Base-by-base conservation (phyloP, 2,329 filamentous ascomycete species). In the Xylariomycetidae sp. region DNA sequence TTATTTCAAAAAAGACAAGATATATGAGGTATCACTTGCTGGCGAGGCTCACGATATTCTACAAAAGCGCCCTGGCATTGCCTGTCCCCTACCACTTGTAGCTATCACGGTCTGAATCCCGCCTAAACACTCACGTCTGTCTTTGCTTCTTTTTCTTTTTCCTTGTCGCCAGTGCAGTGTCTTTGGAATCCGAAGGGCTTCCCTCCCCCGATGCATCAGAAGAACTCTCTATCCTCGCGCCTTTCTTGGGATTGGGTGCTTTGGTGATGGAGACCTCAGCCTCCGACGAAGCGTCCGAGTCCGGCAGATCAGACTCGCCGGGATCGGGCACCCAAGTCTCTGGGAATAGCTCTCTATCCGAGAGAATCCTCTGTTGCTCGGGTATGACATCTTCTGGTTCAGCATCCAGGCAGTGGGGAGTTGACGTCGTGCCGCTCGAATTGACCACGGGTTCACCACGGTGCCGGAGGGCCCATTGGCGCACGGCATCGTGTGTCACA, bases 401-500 rank as follows among this genome's bases (percentile, higher is more conserved):
- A 15, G 16, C 27, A 13, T 30, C 27, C 7, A 35, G 12, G 13
- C 27, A 30, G 18, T 11, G 10, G 25, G 27, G 6, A 12, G 11
- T 14, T 16, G 6, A n/a, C 12, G 20, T 6, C 5, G 22, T 10
- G 5, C 14, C 27, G n/a, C n/a, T n/a, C n/a, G n/a, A n/a, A 12
- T n/a, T 5, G 15, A 17, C 7, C 6, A 30, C 27, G 3, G 3
- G 13, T 11, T 17, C 17, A 10, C 27, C 31, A 9, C 9, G n/a
- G 16, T 16, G 27, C 16, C 27, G 22, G 10, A 29, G 26, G 6
- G 33, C 37, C 26, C 33, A 37, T 13, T 23, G 22, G 12, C 30
- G 25, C 15, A 37, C 26, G 4, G 37, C 37, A 5, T 37, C 27
- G 20, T 40, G 37, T 6, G 30, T 37, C 15, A 27, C 19, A n/a